Evolutionary conservation across 2,329 filamentous ascomycete species (phyloP), one percentile per base, ranked within the genome.

Genomic region (Aspergillus texensis): DNA sequence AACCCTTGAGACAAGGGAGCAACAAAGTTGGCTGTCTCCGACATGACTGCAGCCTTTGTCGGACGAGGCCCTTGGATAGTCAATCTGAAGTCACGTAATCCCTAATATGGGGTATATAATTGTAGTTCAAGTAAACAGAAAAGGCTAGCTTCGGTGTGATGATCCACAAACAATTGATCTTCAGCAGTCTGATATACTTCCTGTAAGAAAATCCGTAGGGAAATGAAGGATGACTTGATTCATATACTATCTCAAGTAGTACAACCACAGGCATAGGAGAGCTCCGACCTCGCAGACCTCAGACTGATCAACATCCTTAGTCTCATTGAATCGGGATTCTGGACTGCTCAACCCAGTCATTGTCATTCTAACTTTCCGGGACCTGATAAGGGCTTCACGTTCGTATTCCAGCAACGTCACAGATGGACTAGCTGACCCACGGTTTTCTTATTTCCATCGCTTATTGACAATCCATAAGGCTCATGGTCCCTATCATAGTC

Each of bases 1-100:
- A 89, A 89, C 61, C 86, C 87, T 72, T 91, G 87, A 67, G 77
- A 71, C 54, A 80, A 68, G 21, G 77, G 77, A 8, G 75, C 74
- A 14, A 68, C 67, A 54, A 78, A 78, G 12, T 67, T 68, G 57
- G 70, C 67, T 28, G 63, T 65, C 24, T 71, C 71, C 30, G 68
- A 60, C 46, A 71, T 65, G 71, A 74, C 74, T 46, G 32, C 54
- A 19, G 43, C 28, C 24, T 60, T 16, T 34, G 53, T 26, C 26
- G 36, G 48, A 60, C 50, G 43, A 48, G 30, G 24, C 26, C 26
- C 36, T 21, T 21, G 9, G 21, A 43, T 46, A 14, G 50, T 41
- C 21, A 14, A 41, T 19, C 16, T 9, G 14, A 24, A 24, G 46
- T 48, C 19, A 45, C 19, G 55, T 57, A 45, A 6, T 24, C 19